Percentiles rank a stretch among this genome's conserved stretches.
Conservation (phyloP, 768 basidiomycete species). For the Leccinum longicurvipes region DNA sequence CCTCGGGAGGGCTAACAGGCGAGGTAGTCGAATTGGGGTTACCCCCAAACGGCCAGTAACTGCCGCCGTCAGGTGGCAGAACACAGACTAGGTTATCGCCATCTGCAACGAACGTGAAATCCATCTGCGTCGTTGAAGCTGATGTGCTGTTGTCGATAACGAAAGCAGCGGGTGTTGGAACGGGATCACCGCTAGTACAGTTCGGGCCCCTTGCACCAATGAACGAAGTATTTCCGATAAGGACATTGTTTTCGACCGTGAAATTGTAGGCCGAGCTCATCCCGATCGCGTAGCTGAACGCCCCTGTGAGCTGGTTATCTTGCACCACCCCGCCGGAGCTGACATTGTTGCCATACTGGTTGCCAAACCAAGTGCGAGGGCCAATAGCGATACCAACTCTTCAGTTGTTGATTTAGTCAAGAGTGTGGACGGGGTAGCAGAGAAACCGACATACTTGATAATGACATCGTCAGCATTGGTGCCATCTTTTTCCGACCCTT, state of each 20-base stretch:
- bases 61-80: constrained; percentile 60
- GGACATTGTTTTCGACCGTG: constrained; percentile 56
- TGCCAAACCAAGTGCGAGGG: constrained; percentile 72
- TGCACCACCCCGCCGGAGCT: constrained; percentile 51
- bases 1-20: constrained; percentile 13
- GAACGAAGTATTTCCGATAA: constrained; percentile 71
- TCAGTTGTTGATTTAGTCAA: constrained; percentile 5
- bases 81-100: constrained; percentile 65
- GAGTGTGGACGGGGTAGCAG: not conserved
- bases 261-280: constrained; percentile 63
- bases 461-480: constrained; percentile 56
- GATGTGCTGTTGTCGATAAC: constrained; percentile 47
- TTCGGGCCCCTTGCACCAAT: constrained; percentile 67
- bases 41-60: constrained; percentile 69
- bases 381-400: constrained; percentile 83
- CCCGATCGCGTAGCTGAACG: constrained; percentile 73
- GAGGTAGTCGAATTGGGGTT: constrained; percentile 38
- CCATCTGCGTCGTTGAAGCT: constrained; percentile 44
- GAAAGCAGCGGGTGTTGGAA: constrained; percentile 58
- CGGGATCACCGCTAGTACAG: constrained; percentile 48
- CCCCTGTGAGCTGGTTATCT: constrained; percentile 59
- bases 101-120: constrained; percentile 50
- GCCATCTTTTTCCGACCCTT: constrained; percentile 45
- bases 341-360: constrained; percentile 51
- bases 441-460: constrained; percentile 55